Percentiles rank a stretch among this genome's conserved stretches.
Evolutionary conservation across 1,139 yeast genomes (phyloP).

Genomic region (Hansenula sp.): DNA sequence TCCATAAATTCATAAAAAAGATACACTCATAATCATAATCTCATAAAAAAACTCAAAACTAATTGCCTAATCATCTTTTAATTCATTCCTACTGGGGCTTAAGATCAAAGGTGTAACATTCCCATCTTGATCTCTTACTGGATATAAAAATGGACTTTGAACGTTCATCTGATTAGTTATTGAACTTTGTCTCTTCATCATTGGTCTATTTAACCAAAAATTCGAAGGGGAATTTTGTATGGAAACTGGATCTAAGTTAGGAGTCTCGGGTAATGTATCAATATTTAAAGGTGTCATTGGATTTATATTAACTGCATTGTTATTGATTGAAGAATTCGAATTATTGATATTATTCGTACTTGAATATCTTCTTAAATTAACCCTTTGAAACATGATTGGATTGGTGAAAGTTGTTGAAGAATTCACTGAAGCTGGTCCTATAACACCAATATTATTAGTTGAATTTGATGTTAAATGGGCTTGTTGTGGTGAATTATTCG

Average conservation of each 20-base stretch:
- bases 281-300: not conserved
- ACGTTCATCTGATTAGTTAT: not conserved
- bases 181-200: not conserved
- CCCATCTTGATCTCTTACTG: not conserved
- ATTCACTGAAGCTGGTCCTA: no score
- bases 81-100: not conserved
- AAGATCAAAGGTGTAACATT: constrained; percentile 1
- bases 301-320: no score
- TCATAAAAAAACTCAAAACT: not conserved
- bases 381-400: not conserved
- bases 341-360: constrained; percentile 3
- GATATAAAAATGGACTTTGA: not conserved
- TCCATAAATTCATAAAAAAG: not conserved
- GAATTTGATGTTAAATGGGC: not conserved
- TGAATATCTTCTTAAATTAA: not conserved
- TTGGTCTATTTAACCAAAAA: constrained; percentile 2
- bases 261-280: constrained; percentile 15
- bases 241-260: constrained; percentile 17
- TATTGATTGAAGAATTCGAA: not conserved
- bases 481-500: constrained; percentile 7
- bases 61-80: not conserved
- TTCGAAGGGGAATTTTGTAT: constrained; percentile 3
- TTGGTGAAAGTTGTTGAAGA: not conserved
- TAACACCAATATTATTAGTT: not conserved
- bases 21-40: not conserved